These are phyloP conservation scores for Diaporthe eres DNA, from an alignment of 2,329 filamentous ascomycete genomes.

Conservation along the genomic window DNA sequence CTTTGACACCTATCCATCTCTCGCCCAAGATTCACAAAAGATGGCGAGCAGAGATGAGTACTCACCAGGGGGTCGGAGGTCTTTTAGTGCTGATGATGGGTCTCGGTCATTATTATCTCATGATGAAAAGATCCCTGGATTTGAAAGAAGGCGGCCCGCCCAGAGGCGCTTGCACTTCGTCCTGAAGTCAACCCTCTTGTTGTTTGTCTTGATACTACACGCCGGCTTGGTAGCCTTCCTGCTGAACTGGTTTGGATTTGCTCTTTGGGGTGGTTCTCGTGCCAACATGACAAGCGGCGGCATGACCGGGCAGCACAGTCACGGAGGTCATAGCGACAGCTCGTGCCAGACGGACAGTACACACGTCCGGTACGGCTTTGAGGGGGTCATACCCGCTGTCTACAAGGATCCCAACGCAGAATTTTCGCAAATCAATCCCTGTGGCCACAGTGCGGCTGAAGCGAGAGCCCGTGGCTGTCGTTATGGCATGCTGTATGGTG, in stretches of 20 bases:
- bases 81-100: slow-evolving; percentile 7
- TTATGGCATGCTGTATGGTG: slow-evolving; percentile 33
- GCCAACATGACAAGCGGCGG: background rate
- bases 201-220: slow-evolving; percentile 3
- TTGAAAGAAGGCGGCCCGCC: background rate
- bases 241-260: background rate
- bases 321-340: background rate
- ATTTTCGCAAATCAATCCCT: background rate
- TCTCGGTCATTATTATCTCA: background rate
- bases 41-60: slow-evolving; percentile 9
- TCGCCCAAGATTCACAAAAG: background rate
- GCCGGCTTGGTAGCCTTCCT: background rate
- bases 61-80: background rate
- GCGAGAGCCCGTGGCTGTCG: slow-evolving; percentile 25
- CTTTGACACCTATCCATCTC: background rate
- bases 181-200: background rate
- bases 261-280: background rate
- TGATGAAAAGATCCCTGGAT: background rate
- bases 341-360: slow-evolving; percentile 4
- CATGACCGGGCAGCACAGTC: background rate
- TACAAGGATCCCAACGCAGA: background rate
- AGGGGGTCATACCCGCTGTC: background rate
- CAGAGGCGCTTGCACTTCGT: background rate
- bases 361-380: background rate
- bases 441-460: slow-evolving; percentile 3